Conservation (phyloP, 225 moss, liverwort and hornwort genomes). For the Antitrichia curtipendula region DNA sequence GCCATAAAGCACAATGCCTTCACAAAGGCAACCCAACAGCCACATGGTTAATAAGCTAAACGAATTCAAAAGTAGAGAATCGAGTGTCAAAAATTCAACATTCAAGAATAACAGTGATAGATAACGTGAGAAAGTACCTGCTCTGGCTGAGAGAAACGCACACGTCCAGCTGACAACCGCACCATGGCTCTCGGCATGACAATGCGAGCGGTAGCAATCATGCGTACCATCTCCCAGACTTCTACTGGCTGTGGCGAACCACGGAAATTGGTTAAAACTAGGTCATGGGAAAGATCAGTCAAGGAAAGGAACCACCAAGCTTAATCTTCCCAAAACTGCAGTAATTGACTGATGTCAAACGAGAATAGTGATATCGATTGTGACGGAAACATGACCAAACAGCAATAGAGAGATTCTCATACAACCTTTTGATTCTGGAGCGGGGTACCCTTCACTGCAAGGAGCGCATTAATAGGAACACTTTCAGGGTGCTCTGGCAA, state of each 20-base stretch:
- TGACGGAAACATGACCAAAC: background rate
- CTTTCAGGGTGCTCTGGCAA: conserved; percentile 98
- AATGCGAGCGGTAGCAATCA: conserved; percentile 92
- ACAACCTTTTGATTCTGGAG: conserved; percentile 74
- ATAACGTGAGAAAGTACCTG: conserved; percentile 26
- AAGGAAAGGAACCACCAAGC: background rate
- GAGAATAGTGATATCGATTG: background rate
- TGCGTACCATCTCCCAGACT: conserved; percentile 96
- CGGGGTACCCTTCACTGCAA: conserved; percentile 92
- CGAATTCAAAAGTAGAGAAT: background rate
- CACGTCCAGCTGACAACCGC: conserved; percentile 91
- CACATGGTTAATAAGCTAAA: background rate
- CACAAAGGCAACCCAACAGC: background rate
- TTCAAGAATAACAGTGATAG: background rate
- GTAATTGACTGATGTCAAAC: background rate
- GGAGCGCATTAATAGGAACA: conserved; percentile 90
- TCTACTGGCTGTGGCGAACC: conserved; percentile 57
- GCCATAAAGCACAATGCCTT: conserved; percentile 87
- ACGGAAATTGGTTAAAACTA: background rate
- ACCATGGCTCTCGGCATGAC: conserved; percentile 97
- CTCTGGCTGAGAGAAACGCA: conserved; percentile 90
- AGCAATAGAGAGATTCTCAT: background rate
- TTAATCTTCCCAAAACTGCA: background rate
- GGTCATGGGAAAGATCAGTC: background rate
- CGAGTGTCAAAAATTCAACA: background rate